phyloP scores from a whole-genome alignment of 331 rosid species.

The Pyracantha coccinea region DNA sequence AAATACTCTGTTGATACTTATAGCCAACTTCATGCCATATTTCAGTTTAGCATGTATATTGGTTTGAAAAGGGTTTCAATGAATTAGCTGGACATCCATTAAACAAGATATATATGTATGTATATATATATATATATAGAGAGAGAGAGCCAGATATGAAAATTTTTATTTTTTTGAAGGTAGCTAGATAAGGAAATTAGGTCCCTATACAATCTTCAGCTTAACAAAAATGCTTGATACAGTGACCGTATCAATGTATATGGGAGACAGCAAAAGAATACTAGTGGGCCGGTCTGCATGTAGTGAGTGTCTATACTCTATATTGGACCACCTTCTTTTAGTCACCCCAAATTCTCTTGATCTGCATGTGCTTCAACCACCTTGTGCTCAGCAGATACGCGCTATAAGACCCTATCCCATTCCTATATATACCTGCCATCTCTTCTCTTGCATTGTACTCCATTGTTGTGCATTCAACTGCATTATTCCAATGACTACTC shows the following conservation, averaged over 20 bases:
- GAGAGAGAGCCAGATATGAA: background rate
- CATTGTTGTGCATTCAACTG: slow-evolving; percentile 12
- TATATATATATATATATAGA: too few relatives aligned
- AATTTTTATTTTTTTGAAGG: background rate
- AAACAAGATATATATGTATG: too few relatives aligned
- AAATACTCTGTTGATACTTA: background rate
- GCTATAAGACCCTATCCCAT: background rate
- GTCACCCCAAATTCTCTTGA: background rate
- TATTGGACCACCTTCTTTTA: too few relatives aligned
- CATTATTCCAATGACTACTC: slow-evolving; percentile 29
- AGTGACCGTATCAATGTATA: background rate
- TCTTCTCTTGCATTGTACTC: slow-evolving; percentile 5
- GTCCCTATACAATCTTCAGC: background rate
- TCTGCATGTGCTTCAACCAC: slow-evolving; percentile 24
- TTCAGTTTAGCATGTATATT: background rate
- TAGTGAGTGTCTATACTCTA: too few relatives aligned
- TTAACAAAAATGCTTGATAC: background rate
- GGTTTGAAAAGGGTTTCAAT: background rate
- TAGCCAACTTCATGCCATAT: background rate
- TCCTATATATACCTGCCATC: slow-evolving; percentile 22
- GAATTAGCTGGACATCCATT: too few relatives aligned
- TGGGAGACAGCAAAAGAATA: slow-evolving; percentile 49
- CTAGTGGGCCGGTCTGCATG: background rate
- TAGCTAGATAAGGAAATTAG: background rate
- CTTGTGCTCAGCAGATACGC: background rate